Base-by-base conservation (phyloP, 2,329 filamentous ascomycete genomes). In the Phialophora verrucosa region DNA sequence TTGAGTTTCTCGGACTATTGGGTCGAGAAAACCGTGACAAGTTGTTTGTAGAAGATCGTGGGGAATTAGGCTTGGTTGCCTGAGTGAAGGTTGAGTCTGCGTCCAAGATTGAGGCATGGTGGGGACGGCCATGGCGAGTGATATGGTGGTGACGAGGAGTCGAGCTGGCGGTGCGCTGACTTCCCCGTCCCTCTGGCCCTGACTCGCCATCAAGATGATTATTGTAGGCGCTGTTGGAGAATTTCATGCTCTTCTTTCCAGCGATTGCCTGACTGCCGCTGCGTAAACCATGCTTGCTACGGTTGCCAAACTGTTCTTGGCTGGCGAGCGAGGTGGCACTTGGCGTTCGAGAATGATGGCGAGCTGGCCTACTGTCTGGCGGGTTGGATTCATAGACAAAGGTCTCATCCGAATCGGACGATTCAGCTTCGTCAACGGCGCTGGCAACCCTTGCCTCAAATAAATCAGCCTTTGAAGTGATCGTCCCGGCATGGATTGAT, bases 351-450 rank as follows among this genome's bases (percentile, higher is more conserved):
- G 94, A 98, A 79, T 98, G 94, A 78, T 94, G 92, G 68, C 93
- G 87, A 69, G 88, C 86, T 59, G 92, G 91, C 59, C 85, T 82
- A 27, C 83, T 81, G 71, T 89, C 87, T 14, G 85, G 84, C 10
- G 94, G 95, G 75, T 99, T 99, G 29, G 95, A 98, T 78, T 99
- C 95, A 80, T 99, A 99, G 17, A 99, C 95, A 78, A 98, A 99
- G 0, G 95, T 98, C 79, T 98, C 95, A 74, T 97, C 95, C 1
- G 94, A 98, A 77, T 99, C 95, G 6, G 94, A 97, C 12, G 94
- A 96, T 77, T 97, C 91, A 53, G 92, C 93, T 78, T 98, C 93
- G 76, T 98, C 94, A 60, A 99, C 93, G 8, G 94, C 94, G 77
- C 90, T 97, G 59, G 94, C 94, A 72, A 99, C 93, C 76, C 96